Conservation (phyloP, 768 basidiomycete genomes). For the Crucibulum laeve region DNA sequence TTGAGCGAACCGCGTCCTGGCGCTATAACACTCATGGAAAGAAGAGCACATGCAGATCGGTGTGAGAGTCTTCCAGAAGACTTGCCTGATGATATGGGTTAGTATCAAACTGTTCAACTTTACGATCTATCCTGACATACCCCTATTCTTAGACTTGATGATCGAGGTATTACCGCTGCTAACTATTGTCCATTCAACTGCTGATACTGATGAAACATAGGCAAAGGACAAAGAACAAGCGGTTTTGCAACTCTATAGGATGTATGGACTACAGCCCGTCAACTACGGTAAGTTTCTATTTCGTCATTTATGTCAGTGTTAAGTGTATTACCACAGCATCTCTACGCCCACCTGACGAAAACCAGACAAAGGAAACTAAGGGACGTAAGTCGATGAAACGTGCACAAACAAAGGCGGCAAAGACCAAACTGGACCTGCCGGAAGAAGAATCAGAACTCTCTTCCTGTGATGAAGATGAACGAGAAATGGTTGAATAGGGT, state of each 20-base stretch:
- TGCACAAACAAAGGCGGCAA: constrained; percentile 13
- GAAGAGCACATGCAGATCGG: constrained; percentile 82
- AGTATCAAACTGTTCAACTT: constrained; percentile 13
- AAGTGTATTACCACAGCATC: constrained; percentile 24
- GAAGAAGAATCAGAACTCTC: constrained; percentile 4
- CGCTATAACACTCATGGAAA: constrained; percentile 78
- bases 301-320: background rate
- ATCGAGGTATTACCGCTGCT: constrained; percentile 52
- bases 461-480: no score
- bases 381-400: constrained; percentile 40
- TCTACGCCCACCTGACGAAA: constrained; percentile 37
- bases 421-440: constrained; percentile 1
- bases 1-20: constrained; percentile 87
- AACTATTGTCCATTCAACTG: background rate
- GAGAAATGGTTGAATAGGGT: no score
- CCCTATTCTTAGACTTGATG: constrained; percentile 63
- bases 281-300: constrained; percentile 40
- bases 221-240: constrained; percentile 95
- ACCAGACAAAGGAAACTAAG: constrained; percentile 38
- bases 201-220: constrained; percentile 12
- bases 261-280: constrained; percentile 68
- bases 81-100: constrained; percentile 66
- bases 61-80: constrained; percentile 64
- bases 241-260: constrained; percentile 78
- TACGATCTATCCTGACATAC: constrained; percentile 5